Conservation (phyloP, 2,329 filamentous ascomycete species). For the Fusarium sororula region DNA sequence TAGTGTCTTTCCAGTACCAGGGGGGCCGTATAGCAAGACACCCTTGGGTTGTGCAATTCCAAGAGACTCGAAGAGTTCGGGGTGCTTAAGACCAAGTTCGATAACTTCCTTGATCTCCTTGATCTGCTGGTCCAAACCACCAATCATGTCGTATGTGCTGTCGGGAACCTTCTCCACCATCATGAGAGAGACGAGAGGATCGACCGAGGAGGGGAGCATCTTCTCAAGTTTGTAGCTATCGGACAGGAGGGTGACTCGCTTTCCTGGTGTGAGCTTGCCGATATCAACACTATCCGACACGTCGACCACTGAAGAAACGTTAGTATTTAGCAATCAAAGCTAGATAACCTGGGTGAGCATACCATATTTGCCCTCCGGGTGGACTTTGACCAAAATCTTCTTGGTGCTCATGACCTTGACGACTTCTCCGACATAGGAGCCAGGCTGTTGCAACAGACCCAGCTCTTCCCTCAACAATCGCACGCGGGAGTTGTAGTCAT, state of each 20-base stretch:
- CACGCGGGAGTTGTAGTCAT: slow-evolving; percentile 99
- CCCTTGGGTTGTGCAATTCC: slow-evolving; percentile 99
- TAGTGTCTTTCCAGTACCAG: slow-evolving; percentile 96
- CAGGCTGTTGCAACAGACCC: slow-evolving; percentile 93
- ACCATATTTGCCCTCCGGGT: slow-evolving; percentile 99
- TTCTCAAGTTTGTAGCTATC: slow-evolving; percentile 99
- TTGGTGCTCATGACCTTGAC: slow-evolving; percentile 99
- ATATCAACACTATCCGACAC: slow-evolving; percentile 95
- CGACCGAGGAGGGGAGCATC: slow-evolving; percentile 96
- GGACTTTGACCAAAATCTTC: slow-evolving; percentile 98
- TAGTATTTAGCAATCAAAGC: neutral
- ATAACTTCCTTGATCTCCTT: slow-evolving; percentile 99
- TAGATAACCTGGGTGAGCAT: slow-evolving; percentile 45
- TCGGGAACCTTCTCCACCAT: slow-evolving; percentile 99
- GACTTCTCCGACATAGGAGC: slow-evolving; percentile 98
- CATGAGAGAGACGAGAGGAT: slow-evolving; percentile 98
- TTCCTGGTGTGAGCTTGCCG: slow-evolving; percentile 93
- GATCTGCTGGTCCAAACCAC: slow-evolving; percentile 97
- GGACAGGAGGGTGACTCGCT: slow-evolving; percentile 94
- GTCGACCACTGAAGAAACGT: slow-evolving; percentile 78
- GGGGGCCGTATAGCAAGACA: slow-evolving; percentile 94
- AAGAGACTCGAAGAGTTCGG: slow-evolving; percentile 98
- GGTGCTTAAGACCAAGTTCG: slow-evolving; percentile 97
- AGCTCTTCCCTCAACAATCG: slow-evolving; percentile 94
- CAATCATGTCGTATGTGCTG: slow-evolving; percentile 99